A percentile compares a stretch with the other conserved stretches of the same genome.
phyloP scores from a whole-genome alignment of 75 land plant species.

The Cupressus sempervirens region DNA sequence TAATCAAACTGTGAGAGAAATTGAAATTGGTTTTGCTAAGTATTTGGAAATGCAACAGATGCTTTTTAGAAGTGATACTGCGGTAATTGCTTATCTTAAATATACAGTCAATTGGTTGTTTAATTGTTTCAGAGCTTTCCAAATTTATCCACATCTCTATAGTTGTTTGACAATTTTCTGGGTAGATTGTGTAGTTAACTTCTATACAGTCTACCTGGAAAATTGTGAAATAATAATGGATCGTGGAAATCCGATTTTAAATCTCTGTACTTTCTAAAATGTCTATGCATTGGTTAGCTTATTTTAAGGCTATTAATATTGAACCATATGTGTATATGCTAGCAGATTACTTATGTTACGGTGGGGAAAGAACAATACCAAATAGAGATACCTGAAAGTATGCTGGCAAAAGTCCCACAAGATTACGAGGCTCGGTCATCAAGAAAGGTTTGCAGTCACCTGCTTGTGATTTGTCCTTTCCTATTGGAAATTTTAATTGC shows the following conservation, averaged over 20 bases:
- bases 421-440: conserved; percentile 82
- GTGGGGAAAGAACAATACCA: conserved; percentile 85
- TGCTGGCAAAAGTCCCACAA: conserved; percentile 51
- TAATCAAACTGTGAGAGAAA: conserved; percentile 33
- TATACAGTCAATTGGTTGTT: background rate
- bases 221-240: too few species aligned
- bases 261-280: background rate
- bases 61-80: conserved; percentile 39
- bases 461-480: background rate
- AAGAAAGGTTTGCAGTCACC: conserved; percentile 55
- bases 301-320: background rate
- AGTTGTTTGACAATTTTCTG: too few species aligned
- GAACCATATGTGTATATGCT: background rate
- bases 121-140: background rate
- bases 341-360: conserved; percentile 74
- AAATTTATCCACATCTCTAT: background rate
- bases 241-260: too few species aligned
- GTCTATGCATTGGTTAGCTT: background rate
- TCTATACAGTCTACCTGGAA: too few species aligned
- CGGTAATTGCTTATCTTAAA: conserved; percentile 22
- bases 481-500: background rate
- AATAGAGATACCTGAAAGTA: conserved; percentile 85
- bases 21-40: conserved; percentile 44
- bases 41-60: conserved; percentile 66
- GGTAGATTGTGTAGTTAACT: too few species aligned